Evolutionary conservation across 2,329 filamentous ascomycete species (phyloP).

Genomic region (Chaetomiaceae sp.): DNA sequence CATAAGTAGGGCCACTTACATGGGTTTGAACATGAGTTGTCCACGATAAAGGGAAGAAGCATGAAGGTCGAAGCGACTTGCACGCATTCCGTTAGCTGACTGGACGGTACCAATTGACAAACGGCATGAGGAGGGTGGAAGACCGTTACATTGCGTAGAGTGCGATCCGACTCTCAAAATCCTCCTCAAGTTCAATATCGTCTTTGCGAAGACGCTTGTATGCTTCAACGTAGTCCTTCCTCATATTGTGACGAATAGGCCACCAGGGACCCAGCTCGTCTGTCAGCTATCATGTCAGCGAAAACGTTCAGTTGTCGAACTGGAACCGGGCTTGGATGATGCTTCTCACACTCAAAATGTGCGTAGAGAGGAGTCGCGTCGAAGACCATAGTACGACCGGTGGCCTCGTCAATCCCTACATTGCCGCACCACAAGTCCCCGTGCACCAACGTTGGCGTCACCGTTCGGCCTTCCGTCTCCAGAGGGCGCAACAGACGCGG

Average conservation of each 20-base stretch:
- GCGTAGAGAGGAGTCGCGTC: slow-evolving; percentile 6
- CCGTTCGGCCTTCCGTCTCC: background rate
- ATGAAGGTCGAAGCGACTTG: slow-evolving; percentile 8
- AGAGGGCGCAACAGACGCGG: slow-evolving; percentile 5
- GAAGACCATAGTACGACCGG: background rate
- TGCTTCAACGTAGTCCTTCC: background rate
- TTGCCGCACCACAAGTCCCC: slow-evolving; percentile 7
- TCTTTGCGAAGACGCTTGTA: background rate
- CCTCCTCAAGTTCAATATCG: background rate
- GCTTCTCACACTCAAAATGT: slow-evolving; percentile 1
- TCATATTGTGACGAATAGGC: background rate
- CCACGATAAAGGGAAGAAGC: slow-evolving; percentile 4
- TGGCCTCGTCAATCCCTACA: background rate
- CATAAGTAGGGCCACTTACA: background rate
- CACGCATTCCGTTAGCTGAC: background rate
- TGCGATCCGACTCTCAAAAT: background rate
- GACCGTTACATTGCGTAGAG: background rate
- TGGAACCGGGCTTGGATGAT: too few species aligned
- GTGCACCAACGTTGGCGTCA: slow-evolving; percentile 3
- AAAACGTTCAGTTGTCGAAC: too few species aligned
- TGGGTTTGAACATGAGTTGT: background rate
- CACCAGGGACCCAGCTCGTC: slow-evolving; percentile 8
- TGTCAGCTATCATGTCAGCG: background rate
- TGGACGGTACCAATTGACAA: too few species aligned
- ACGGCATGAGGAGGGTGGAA: background rate